Percentiles rank a stretch among this genome's conserved stretches.
Conservation (phyloP, 2,329 filamentous ascomycete species). For the Zymoseptoria brevis region DNA sequence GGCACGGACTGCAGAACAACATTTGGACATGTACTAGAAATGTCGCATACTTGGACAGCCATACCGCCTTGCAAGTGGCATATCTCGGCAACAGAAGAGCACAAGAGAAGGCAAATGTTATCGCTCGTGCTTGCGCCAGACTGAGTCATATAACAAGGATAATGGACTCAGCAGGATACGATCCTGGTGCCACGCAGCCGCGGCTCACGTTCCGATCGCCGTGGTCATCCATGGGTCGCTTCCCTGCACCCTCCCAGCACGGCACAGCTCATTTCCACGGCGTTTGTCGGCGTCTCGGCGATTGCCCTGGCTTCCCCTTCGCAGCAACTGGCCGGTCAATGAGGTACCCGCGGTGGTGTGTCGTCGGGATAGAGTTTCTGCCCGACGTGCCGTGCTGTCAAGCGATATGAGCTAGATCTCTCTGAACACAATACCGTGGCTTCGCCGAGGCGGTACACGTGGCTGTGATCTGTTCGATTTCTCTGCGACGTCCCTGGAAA, state of each 20-base stretch:
- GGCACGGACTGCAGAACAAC: not conserved
- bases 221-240: not conserved
- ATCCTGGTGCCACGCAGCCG: too few relatives aligned
- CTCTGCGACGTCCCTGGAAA: too few relatives aligned
- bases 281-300: not conserved
- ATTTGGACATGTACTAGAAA: not conserved
- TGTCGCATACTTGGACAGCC: not conserved
- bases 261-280: not conserved
- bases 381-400: not conserved
- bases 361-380: not conserved
- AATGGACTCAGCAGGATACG: too few relatives aligned
- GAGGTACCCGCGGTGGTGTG: not conserved
- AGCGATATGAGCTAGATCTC: not conserved
- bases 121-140: not conserved
- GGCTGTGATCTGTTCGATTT: too few relatives aligned
- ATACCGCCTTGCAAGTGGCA: not conserved
- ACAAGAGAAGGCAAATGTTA: not conserved
- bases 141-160: too few relatives aligned
- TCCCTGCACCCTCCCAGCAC: not conserved
- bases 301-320: not conserved
- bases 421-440: too few relatives aligned
- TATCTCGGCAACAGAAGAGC: not conserved
- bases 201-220: too few relatives aligned
- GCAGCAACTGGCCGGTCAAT: not conserved
- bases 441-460: too few relatives aligned